Evolutionary conservation across 2,329 filamentous ascomycete species (phyloP).

Genomic region (Pyrenochaeta sp.): DNA sequence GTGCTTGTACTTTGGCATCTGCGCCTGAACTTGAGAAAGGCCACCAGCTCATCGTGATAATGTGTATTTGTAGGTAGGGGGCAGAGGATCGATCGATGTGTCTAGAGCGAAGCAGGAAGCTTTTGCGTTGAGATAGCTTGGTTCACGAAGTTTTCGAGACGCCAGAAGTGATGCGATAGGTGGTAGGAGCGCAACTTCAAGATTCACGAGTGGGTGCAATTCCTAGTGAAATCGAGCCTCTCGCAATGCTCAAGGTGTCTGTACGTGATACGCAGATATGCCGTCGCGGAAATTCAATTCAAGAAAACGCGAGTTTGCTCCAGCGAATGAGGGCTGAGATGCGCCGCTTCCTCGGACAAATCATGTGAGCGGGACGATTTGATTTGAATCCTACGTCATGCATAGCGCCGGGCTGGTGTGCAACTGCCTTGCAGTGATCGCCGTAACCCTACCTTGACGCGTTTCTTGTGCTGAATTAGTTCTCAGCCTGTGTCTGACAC

Average conservation of each 20-base stretch:
- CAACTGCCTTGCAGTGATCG: conserved; percentile 46
- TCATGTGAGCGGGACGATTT: conserved; percentile 31
- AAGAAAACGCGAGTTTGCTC: conserved; percentile 20
- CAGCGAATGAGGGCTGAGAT: conserved; percentile 30
- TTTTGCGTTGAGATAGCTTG: not conserved
- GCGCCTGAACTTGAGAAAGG: conserved; percentile 29
- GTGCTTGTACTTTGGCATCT: conserved; percentile 20
- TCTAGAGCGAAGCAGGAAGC: not conserved
- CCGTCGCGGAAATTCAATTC: conserved; percentile 5
- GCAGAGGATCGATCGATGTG: not conserved
- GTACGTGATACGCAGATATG: conserved; percentile 1
- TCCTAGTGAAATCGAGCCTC: not conserved
- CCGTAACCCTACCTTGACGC: conserved; percentile 26
- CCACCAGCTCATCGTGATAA: conserved; percentile 30
- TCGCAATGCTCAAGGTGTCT: not conserved
- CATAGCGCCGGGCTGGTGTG: conserved; percentile 26
- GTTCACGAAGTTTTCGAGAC: not conserved
- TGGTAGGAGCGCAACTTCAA: not conserved
- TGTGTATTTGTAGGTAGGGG: not conserved
- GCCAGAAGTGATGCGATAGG: not conserved
- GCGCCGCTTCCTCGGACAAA: conserved; percentile 25
- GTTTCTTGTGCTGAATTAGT: conserved; percentile 31
- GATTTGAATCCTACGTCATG: conserved; percentile 45
- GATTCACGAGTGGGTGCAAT: not conserved
- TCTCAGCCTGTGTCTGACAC: conserved; percentile 21